Evolutionary conservation across 164 flowering plant species (phyloP).

Genomic region (Stephania japonica): DNA sequence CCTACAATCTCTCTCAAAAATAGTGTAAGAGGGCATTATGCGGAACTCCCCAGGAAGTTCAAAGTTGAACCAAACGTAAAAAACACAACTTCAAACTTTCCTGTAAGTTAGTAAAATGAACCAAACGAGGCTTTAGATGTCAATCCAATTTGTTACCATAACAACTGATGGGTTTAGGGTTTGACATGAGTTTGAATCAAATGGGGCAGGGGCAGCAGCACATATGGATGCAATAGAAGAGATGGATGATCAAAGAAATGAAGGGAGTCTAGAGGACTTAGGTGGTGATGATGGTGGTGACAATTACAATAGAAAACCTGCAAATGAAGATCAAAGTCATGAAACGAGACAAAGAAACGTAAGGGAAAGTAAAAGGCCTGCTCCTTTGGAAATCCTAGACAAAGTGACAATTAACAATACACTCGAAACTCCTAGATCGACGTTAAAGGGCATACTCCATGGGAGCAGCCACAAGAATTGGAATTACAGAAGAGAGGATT

Average conservation of each 20-base stretch:
- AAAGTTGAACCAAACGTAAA: too few relatives aligned
- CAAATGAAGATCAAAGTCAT: not conserved
- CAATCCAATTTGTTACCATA: too few relatives aligned
- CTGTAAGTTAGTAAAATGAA: too few relatives aligned
- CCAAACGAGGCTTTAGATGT: too few relatives aligned
- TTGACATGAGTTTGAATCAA: not conserved
- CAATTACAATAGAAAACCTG: not conserved
- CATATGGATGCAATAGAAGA: conserved; percentile 54
- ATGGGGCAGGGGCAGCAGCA: conserved; percentile 18
- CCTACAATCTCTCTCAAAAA: too few relatives aligned
- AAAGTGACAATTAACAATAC: conserved; percentile 49
- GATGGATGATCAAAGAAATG: conserved; percentile 39
- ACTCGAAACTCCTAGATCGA: conserved; percentile 53
- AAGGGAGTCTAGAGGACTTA: conserved; percentile 11
- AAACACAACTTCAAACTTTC: too few relatives aligned
- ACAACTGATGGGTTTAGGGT: too few relatives aligned
- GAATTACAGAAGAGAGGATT: conserved; percentile 41
- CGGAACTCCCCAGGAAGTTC: too few relatives aligned
- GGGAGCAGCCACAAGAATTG: conserved; percentile 23
- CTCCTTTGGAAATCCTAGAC: conserved; percentile 42
- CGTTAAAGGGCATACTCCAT: conserved; percentile 35
- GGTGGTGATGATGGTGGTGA: conserved; percentile 2
- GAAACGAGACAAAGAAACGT: not conserved
- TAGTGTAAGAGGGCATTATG: too few relatives aligned
- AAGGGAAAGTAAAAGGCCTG: conserved; percentile 21